Conservation (phyloP, 2,329 filamentous ascomycete species). For the Aspergillus bombycis region DNA sequence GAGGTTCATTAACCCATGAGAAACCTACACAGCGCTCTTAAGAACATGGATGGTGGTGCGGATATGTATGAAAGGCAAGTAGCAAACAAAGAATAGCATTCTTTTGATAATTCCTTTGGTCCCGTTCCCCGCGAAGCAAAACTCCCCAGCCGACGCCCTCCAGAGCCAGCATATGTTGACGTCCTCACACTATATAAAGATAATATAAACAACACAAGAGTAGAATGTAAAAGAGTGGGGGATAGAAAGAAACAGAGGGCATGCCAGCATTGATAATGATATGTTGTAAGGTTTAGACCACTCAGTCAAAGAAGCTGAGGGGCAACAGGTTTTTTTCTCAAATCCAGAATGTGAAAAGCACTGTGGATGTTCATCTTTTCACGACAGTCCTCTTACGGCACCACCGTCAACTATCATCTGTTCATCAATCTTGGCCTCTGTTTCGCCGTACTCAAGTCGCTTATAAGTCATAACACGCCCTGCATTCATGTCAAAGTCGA, state of each 20-base stretch:
- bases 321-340: neutral
- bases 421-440: constrained; percentile 57
- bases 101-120: neutral
- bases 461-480: constrained; percentile 92
- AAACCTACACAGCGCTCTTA: too few species aligned
- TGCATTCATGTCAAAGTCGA: constrained; percentile 90
- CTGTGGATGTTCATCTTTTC: constrained; percentile 2
- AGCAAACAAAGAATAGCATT: neutral
- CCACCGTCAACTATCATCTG: constrained; percentile 65
- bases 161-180: neutral
- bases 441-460: constrained; percentile 71
- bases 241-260: neutral
- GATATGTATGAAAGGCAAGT: constrained; percentile 5
- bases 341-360: neutral
- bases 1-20: neutral
- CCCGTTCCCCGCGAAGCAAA: neutral
- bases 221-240: neutral
- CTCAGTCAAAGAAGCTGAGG: neutral
- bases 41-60: constrained; percentile 60
- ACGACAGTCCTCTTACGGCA: constrained; percentile 46
- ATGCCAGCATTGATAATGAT: neutral
- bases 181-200: neutral
- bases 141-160: neutral
- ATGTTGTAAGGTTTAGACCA: neutral
- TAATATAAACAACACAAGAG: neutral